These are phyloP conservation scores for Cyclostephanos tholiformis DNA, from an alignment of 108 stramenopile genomes.

Conservation along the genomic window DNA sequence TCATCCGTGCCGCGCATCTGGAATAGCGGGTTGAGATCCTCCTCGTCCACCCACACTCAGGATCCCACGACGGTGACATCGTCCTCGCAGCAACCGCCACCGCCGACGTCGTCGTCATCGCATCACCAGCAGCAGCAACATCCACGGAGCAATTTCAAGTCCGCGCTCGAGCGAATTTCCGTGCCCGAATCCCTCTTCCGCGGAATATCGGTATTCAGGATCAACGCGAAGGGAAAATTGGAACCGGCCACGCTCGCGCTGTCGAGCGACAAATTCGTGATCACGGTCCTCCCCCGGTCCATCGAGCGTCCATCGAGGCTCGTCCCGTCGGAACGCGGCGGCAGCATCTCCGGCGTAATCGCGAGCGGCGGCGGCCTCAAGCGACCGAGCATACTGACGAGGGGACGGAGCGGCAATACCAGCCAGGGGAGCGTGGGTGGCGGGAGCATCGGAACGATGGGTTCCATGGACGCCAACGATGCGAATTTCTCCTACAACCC, in stretches of 20 bases:
- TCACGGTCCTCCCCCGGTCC: constrained; percentile 51
- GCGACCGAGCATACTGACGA: constrained; percentile 37
- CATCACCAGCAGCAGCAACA: constrained; percentile 2
- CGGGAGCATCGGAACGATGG: constrained; percentile 14
- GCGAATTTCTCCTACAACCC: constrained; percentile 13
- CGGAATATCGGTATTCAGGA: constrained; percentile 69
- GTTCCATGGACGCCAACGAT: constrained; percentile 30
- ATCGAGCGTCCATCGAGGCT: neutral
- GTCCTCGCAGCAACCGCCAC: no score
- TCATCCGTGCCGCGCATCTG: neutral
- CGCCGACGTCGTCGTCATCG: neutral
- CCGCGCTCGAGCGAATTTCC: constrained; percentile 53
- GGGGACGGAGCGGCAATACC: constrained; percentile 17
- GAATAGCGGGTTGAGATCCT: neutral
- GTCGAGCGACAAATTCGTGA: constrained; percentile 71
- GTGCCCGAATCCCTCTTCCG: constrained; percentile 55
- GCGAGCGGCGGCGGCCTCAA: constrained; percentile 11
- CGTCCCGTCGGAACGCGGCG: constrained; percentile 25
- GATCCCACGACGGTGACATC: neutral
- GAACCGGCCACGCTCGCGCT: constrained; percentile 53
- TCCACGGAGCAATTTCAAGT: constrained; percentile 54
- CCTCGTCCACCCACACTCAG: neutral
- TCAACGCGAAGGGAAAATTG: constrained; percentile 69
- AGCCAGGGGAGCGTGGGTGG: constrained; percentile 14
- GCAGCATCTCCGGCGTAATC: constrained; percentile 6